Evolutionary conservation across 2,329 filamentous ascomycete species (phyloP), one percentile per base, ranked within the genome.

Genomic region (Sclerotinia spermophila): DNA sequence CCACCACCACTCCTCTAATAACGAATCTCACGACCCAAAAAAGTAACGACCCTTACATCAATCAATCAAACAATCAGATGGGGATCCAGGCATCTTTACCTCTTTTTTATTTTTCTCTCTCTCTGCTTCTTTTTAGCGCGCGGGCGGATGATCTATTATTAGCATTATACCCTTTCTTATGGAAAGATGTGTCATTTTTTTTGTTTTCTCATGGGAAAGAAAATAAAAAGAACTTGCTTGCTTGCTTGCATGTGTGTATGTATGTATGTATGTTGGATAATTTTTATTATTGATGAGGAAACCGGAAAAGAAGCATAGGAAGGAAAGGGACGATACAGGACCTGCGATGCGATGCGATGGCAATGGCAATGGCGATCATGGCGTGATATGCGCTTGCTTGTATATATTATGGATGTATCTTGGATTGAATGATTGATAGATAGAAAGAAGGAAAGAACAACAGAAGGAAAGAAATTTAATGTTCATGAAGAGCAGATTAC

Each of bases 151-250:
- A 35, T 64, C 30, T 61, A n/a, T 27, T 58, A 35, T 69, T 69
- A 69, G 68, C 68, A 69, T 69, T 69, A 69, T 69, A 69, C 68
- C 68, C 68, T 69, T 69, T 69, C 59, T 69, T 53, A 53, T 15
- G 48, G 48, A 53, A 53, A 53, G 48, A n/a, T n/a, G n/a, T n/a
- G n/a, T n/a, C n/a, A n/a, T n/a, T n/a, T n/a, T n/a, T n/a, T n/a
- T n/a, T n/a, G n/a, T n/a, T n/a, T n/a, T n/a, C n/a, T n/a, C n/a
- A 51, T 35, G 66, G 66, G 51, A 59, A 56, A n/a, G n/a, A n/a
- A n/a, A n/a, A n/a, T n/a, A n/a, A n/a, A 48, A 69, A 69, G 64
- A 69, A 58, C 45, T 64, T 33, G 42, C 21, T 35, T 51, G 61
- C 30, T 15, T 59, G n/a, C 4, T 21, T 48, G 44, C 7, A 48